Evolutionary conservation across 371 early-diverging fungal genomes (phyloP), one percentile per base, ranked within the genome.

Genomic region (Actinomucor elegans): DNA sequence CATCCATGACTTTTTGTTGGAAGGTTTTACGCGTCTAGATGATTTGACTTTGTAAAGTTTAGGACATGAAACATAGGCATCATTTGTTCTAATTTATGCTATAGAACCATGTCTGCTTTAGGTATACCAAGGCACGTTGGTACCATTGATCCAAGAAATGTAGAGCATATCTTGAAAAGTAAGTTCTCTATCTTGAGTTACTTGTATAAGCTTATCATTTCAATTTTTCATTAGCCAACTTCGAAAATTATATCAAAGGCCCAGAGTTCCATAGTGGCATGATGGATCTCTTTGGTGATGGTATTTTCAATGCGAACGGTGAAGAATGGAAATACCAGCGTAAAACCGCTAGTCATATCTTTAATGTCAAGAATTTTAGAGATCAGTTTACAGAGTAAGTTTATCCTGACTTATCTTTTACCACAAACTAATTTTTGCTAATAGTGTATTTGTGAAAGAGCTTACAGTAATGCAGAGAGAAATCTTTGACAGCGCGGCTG

Each of bases 341-440:
- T 23, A 71, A 71, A 27, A 60, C 61, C 7, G 75, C 82, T 0
- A 67, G 73, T 23, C 60, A 78, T 34, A 79, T 81, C 41, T 81
- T 81, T 36, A 73, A 69, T 18, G 70, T 70, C 55, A 76, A 73
- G 44, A 80, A 79, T 15, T 80, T 80, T 61, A 64, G 79, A 17
- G 71, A 76, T 14, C 68, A 69, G n/a, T 74, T 77, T 26, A 69
- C 71, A 55, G 66, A 63, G 77, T 73, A 67, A 37, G 26, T 35
- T 5, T 11, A 7, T 23, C 4, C 14, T 44, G n/a, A 42, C 12
- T 33, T 34, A 27, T 23, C 21, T 12, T 43, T 21, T 0, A 21
- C n/a, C 23, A 38, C 2, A 9, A 10, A 38, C 17, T 21, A 20
- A 38, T 21, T 5, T 18, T 21, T 41, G 26, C 23, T 5, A 14